Conservation (phyloP, 495 filamentous ascomycete species). For the Haplographium delicatum region DNA sequence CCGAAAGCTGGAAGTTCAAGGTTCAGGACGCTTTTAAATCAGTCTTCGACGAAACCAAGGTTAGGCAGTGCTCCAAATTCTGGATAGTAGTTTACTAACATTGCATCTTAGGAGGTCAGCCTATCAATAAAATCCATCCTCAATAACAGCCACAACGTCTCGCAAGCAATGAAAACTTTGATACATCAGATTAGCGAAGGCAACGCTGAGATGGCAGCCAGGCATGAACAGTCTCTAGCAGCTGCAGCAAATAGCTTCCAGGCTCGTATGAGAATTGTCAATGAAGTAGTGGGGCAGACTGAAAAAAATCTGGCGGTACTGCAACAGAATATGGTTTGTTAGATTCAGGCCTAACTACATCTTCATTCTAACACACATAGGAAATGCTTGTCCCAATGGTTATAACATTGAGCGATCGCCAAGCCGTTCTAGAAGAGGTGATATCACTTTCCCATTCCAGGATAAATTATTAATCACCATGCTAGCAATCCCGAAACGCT, state of each 20-base stretch:
- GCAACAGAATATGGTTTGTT: background rate
- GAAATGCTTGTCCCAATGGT: constrained; percentile 2
- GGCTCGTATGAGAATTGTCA: constrained; percentile 2
- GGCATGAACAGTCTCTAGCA: constrained; percentile 10
- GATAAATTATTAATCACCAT: background rate
- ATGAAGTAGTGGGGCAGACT: constrained; percentile 5
- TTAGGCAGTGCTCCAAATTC: background rate
- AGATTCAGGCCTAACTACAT: background rate
- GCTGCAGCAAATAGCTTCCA: constrained; percentile 6
- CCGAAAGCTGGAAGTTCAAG: constrained; percentile 1
- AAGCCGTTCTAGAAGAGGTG: constrained; percentile 1
- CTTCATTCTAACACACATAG: constrained; percentile 2
- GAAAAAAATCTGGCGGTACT: background rate
- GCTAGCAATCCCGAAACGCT: background rate
- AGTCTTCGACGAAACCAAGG: constrained; percentile 4
- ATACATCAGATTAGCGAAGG: constrained; percentile 9
- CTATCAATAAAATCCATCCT: constrained; percentile 3
- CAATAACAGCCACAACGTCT: constrained; percentile 3
- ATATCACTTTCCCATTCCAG: background rate
- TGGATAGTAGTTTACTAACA: background rate
- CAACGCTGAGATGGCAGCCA: constrained; percentile 16
- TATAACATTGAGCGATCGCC: background rate
- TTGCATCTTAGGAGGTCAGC: background rate
- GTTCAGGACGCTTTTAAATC: constrained; percentile 10
- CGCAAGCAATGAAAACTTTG: constrained; percentile 11